These are phyloP conservation scores for Penicillium sp. DNA, from an alignment of 2,329 filamentous ascomycete genomes.

Conservation along the genomic window DNA sequence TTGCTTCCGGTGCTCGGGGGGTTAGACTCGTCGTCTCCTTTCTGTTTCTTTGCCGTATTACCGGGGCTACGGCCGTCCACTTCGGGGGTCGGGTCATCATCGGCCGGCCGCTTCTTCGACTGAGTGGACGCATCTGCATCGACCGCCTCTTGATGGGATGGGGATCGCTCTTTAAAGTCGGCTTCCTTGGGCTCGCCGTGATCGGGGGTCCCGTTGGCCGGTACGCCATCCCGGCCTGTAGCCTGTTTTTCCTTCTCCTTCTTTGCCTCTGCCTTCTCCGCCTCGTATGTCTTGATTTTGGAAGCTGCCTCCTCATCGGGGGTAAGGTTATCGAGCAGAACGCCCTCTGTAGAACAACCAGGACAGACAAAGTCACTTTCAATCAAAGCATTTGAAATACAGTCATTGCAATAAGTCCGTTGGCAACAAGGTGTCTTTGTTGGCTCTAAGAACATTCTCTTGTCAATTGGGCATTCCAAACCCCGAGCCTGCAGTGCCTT, in stretches of 20 bases:
- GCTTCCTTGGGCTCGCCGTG: conserved; percentile 12
- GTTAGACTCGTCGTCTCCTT: conserved; percentile 34
- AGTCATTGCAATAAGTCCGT: conserved; percentile 98
- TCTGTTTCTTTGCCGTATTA: conserved; percentile 43
- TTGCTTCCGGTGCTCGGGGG: conserved; percentile 9
- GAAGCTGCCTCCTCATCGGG: conserved; percentile 73
- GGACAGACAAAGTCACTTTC: conserved; percentile 98
- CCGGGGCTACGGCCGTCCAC: conserved; percentile 39
- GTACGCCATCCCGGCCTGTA: conserved; percentile 24
- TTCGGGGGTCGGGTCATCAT: conserved; percentile 60
- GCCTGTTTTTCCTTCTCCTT: conserved; percentile 43
- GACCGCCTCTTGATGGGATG: conserved; percentile 33
- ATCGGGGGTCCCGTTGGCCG: conserved; percentile 15
- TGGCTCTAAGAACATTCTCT: conserved; percentile 96
- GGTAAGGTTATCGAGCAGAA: conserved; percentile 87
- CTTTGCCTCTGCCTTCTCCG: conserved; percentile 49
- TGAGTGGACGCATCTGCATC: conserved; percentile 35
- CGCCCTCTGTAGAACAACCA: conserved; percentile 83
- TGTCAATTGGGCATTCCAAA: conserved; percentile 92
- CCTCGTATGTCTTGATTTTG: conserved; percentile 74
- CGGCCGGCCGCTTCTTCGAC: conserved; percentile 78
- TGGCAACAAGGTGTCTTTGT: conserved; percentile 98
- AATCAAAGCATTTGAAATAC: conserved; percentile 98
- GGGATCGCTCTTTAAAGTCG: conserved; percentile 23
- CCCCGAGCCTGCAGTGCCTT: conserved; percentile 86